A percentile compares a stretch with the other conserved stretches of the same genome.
Evolutionary conservation across 2,329 filamentous ascomycete genomes (phyloP).

Genomic region (Albophoma yamanashiensis): DNA sequence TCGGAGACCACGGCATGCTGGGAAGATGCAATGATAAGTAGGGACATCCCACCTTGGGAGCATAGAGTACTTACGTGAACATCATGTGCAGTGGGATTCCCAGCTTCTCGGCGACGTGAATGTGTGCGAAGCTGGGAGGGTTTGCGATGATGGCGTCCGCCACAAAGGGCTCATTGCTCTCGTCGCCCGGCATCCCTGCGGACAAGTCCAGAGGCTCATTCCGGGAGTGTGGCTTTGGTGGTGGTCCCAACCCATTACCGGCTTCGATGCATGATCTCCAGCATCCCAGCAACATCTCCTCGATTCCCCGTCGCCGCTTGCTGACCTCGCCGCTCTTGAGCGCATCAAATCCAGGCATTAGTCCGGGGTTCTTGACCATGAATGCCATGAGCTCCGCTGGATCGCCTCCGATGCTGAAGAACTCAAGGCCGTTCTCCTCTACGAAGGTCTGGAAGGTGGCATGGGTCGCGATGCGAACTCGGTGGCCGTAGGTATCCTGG

Average conservation of each 20-base stretch:
- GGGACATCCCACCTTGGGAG: background rate
- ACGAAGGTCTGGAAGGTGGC: conserved; percentile 58
- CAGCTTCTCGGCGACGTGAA: conserved; percentile 65
- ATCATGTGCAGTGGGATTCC: conserved; percentile 72
- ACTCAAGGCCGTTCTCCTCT: conserved; percentile 60
- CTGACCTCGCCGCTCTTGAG: conserved; percentile 68
- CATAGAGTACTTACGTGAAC: conserved; percentile 61
- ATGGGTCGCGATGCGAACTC: conserved; percentile 66
- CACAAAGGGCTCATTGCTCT: conserved; percentile 54
- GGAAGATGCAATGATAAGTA: conserved; percentile 36
- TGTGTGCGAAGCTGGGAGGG: conserved; percentile 65
- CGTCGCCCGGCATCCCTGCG: conserved; percentile 26
- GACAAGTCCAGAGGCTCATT: conserved; percentile 34
- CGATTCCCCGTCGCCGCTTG: conserved; percentile 63
- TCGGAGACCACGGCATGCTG: conserved; percentile 87
- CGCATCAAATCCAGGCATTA: conserved; percentile 74
- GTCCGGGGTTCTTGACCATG: conserved; percentile 81
- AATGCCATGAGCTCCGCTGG: conserved; percentile 73
- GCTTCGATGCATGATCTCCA: conserved; percentile 80
- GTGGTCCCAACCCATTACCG: conserved; percentile 52
- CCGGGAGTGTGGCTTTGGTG: conserved; percentile 31
- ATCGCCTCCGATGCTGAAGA: conserved; percentile 68
- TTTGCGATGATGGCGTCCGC: conserved; percentile 76
- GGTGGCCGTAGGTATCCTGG: conserved; percentile 54
- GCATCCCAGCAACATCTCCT: conserved; percentile 71